Evolutionary conservation across 306 rosid genomes (phyloP), one percentile per base, ranked within the genome.

Genomic region (Psophocarpus tetragonolobus): DNA sequence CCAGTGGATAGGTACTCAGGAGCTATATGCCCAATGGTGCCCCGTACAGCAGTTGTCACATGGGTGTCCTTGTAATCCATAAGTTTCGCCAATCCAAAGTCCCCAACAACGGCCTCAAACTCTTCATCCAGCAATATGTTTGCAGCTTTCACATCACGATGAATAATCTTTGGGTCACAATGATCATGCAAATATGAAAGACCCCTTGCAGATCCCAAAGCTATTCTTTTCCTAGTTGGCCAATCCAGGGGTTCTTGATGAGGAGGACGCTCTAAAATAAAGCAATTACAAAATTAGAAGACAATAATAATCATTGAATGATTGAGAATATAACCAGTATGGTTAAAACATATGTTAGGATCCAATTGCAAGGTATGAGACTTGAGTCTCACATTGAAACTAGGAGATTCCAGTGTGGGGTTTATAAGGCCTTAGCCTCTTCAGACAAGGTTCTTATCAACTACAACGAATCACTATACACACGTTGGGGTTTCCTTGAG

Each of bases 31-130:
- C 99, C 97, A 26, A 92, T 92, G 42, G 99, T 95, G 79, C 99
- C 98, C 27, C 97, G 91, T 18, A 95, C 99, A 2, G 97, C 97
- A 39, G 97, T 92, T 50, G 97, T 95, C 33, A 92, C 97, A 68
- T 95, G 99, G 64, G 99, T 95, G 83, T 95, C 97, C 91, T 92
- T 95, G 82, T 92, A 92, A 84, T 95, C 99, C 99, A 95, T 95
- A 2, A 92, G 99, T 76, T 85, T 92, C n/a, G 99, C 99, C 91
- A 95, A 71, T 75, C 99, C 99, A 61, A 91, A 95, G 76, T 95
- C 99, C 48, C 99, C 99, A 35, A 95, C 99, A 50, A 95, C 99
- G 15, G 99, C 99, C 85, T 95, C 99, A 75, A 92, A 95, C 88
- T 95, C 99, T 85, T 95, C 99, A 44, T 95, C 99, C 84, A 95